Base-by-base conservation (phyloP, 805 yeast species). In the Pichia membranifaciens region DNA sequence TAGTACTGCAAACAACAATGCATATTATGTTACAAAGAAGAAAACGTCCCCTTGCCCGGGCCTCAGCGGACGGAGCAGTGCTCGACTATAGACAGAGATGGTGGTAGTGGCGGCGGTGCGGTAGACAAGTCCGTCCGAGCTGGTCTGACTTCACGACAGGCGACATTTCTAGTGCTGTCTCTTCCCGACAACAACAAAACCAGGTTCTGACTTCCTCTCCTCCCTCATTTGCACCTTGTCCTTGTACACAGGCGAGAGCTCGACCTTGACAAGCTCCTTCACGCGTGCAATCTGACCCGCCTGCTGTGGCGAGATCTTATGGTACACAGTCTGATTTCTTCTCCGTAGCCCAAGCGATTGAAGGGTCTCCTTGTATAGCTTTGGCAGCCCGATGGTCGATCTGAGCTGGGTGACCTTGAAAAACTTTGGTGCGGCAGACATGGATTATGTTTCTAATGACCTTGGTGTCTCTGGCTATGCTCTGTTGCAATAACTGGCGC, bases 361-460 rank as follows among this genome's bases (percentile, higher is more conserved):
- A 23, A 87, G 78, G 8, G 89, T 81, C 50, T 76, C 76, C 53
- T 83, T 78, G 49, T 76, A 76, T 38, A 72, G 67, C 47, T 80
- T 76, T 12, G 96, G 95, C 58, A 88, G 73, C 1, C 96, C 96
- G 51, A 91, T 89, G 5, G 88, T 74, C 2, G 97, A 89, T 62
- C 95, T 78, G 44, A 75, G 68, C 58, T 88, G 88, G 18, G 89
- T 81, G 48, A 89, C 78, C 64, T 84, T 81, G 67, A 75, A 82
- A 61, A 62, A 81, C 43, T 54, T 59, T 5, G 54, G 45, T 9
- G 47, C 40, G n/a, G 46, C 39, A 20, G 48, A 39, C 48, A 45
- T 45, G 16, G 23, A 1, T 16, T 13, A 10, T 22, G 21, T 43
- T 7, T 33, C n/a, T n/a, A n/a, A n/a, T n/a, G n/a, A n/a, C n/a